A percentile compares a stretch with the other conserved stretches of the same genome.
phyloP scores from a whole-genome alignment of 2,329 filamentous ascomycete species.

The Pseudogymnoascus pannorum region DNA sequence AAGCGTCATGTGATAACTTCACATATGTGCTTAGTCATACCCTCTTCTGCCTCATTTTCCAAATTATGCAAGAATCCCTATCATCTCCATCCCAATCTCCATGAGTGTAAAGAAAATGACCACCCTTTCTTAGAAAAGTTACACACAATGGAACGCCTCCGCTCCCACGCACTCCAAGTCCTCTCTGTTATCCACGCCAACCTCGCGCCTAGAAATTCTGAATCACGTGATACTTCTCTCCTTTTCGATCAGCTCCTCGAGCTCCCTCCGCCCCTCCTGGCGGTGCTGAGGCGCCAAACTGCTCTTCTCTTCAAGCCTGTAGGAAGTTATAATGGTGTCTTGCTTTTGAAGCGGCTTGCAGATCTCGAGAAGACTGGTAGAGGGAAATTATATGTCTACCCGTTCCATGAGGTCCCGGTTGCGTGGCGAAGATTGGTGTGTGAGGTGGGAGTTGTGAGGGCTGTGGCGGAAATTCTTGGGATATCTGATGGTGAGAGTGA shows the following conservation, averaged over 20 bases:
- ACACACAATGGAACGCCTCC: background rate
- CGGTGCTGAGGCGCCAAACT: background rate
- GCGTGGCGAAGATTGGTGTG: constrained; percentile 68
- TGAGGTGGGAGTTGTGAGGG: constrained; percentile 60
- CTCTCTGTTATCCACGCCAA: background rate
- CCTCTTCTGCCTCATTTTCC: constrained; percentile 2
- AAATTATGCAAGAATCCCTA: background rate
- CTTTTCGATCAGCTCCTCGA: background rate
- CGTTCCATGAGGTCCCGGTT: constrained; percentile 56
- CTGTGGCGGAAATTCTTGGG: constrained; percentile 23
- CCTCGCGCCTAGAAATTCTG: background rate
- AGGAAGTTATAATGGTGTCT: background rate
- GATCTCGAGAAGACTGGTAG: constrained; percentile 54
- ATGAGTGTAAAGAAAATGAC: background rate
- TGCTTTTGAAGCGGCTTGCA: constrained; percentile 35
- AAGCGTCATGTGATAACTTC: background rate
- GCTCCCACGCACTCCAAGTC: background rate
- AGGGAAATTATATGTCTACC: constrained; percentile 61
- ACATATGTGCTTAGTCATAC: background rate
- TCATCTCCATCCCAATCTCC: background rate
- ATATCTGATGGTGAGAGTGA: background rate
- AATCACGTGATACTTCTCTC: background rate
- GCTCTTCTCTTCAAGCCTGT: background rate
- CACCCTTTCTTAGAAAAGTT: background rate
- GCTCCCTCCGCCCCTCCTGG: background rate